Base-by-base conservation (phyloP, 768 basidiomycete species). In the Hydnomerulius pinastri region DNA sequence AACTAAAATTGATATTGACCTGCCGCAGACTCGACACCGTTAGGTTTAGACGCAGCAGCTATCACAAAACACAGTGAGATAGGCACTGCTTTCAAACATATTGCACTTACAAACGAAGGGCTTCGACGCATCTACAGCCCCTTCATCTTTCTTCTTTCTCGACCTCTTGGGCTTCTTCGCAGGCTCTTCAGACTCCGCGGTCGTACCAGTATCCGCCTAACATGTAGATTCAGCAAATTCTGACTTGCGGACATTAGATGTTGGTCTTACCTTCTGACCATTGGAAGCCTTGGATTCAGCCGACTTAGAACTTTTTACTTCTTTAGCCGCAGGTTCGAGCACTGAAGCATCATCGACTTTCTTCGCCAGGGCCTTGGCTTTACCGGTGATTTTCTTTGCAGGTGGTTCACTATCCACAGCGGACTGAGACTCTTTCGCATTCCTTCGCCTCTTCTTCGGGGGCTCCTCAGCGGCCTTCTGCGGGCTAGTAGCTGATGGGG, bases 381-480 rank as follows among this genome's bases (percentile, higher is more conserved):
- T 18, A n/a, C 10, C 12, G n/a, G 47, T 35, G 17, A 30, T 46
- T 43, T 65, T 58, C 28, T 45, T 52, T 29, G 8, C 37, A 10
- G 48, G 36, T 18, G 50, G 20, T 41, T 50, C 56, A 15, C 21
- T 21, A 20, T 7, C 30, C 7, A 41, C 49, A 6, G 48, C 12
- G 15, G 38, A 27, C n/a, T 49, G 40, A 25, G 25, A 15, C 6
- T 54, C 52, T 20, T 58, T 59, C 2, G 29, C 33, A 25, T 42
- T 55, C 48, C 49, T 61, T n/a, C 5, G 46, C 43, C 30, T 64
- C 21, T 67, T 67, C 55, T 46, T 57, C 9, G 44, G 50, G 11
- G 56, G 57, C 10, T 56, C 60, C 12, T 43, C 45, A 3, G 43
- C 5, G 7, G 4, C 39, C 8, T 4, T 30, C 8, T 8, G 33